Conservation (phyloP, 345 rosid genomes). For the Euclidium syriacum region DNA sequence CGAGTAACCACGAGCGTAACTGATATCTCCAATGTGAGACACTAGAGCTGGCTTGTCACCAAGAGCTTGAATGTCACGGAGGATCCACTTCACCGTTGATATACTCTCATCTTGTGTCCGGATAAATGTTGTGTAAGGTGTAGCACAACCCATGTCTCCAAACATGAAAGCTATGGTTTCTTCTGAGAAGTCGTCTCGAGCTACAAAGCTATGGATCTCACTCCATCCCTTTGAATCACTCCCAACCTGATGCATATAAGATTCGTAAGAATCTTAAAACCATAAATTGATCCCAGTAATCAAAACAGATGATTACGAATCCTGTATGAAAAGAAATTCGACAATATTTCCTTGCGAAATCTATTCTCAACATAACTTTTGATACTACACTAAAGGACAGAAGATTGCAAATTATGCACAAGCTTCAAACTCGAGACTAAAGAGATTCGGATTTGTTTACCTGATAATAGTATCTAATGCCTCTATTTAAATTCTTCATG, state of each 20-base stretch:
- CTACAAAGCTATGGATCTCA: conserved; percentile 51
- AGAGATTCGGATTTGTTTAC: conserved; percentile 23
- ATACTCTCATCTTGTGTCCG: conserved; percentile 86
- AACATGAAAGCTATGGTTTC: conserved; percentile 77
- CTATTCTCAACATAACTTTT: not conserved
- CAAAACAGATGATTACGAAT: not conserved
- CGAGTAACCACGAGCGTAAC: conserved; percentile 88
- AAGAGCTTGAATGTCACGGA: conserved; percentile 74
- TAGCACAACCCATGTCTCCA: conserved; percentile 88
- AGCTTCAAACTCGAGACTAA: not conserved
- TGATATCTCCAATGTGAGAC: conserved; percentile 91
- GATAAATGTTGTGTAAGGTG: conserved; percentile 63
- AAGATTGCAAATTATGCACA: not conserved
- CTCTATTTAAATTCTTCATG: conserved; percentile 55
- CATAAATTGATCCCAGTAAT: not conserved
- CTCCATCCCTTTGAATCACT: conserved; percentile 87
- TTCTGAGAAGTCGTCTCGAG: conserved; percentile 44
- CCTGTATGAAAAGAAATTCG: not conserved
- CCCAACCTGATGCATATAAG: conserved; percentile 56
- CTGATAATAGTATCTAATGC: conserved; percentile 70
- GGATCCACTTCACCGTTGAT: conserved; percentile 79
- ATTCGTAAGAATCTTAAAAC: not conserved
- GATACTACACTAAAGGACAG: too few relatives aligned
- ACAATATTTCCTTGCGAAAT: too few relatives aligned
- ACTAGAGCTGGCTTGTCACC: conserved; percentile 61